Conservation (phyloP, 768 basidiomycete genomes). For the Gloeopeniophorella convolvens region DNA sequence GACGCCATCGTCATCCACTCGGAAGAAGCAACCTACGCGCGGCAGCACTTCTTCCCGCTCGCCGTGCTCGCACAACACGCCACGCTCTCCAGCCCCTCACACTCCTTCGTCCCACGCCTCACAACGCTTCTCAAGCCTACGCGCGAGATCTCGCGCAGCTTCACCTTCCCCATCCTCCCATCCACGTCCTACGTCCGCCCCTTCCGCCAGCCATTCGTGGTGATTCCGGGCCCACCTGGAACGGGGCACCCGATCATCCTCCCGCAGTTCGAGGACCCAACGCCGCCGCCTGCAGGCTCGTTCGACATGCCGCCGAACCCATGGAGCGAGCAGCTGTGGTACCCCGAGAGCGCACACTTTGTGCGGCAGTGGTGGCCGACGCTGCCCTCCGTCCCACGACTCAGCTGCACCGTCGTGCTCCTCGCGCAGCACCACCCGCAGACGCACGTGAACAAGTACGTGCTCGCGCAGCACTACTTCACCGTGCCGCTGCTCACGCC, state of each 20-base stretch:
- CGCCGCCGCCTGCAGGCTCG: not conserved
- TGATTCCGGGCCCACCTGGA: not conserved
- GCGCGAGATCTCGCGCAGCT: conserved; percentile 20
- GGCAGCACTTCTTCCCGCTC: conserved; percentile 64
- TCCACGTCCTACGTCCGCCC: conserved; percentile 14
- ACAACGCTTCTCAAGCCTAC: conserved; percentile 22
- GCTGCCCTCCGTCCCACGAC: conserved; percentile 51
- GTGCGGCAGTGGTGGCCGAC: conserved; percentile 81
- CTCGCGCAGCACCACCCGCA: conserved; percentile 56
- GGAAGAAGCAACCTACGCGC: conserved; percentile 59
- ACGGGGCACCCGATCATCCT: not conserved
- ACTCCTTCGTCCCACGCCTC: conserved; percentile 22
- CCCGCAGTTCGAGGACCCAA: conserved; percentile 2
- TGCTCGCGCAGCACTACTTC: conserved; percentile 73
- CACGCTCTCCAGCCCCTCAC: conserved; percentile 18
- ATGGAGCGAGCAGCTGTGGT: conserved; percentile 62
- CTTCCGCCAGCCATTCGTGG: conserved; percentile 14
- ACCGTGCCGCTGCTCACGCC: conserved; percentile 46
- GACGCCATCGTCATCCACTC: conserved; percentile 67
- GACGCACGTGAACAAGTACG: conserved; percentile 53
- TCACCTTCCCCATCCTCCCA: conserved; percentile 21
- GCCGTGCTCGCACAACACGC: conserved; percentile 28
- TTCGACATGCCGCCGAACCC: conserved; percentile 39
- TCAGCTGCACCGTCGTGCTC: conserved; percentile 68
- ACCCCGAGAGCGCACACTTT: conserved; percentile 68